phyloP scores from a whole-genome alignment of 129 eudicot species.

The Arctium minus region DNA sequence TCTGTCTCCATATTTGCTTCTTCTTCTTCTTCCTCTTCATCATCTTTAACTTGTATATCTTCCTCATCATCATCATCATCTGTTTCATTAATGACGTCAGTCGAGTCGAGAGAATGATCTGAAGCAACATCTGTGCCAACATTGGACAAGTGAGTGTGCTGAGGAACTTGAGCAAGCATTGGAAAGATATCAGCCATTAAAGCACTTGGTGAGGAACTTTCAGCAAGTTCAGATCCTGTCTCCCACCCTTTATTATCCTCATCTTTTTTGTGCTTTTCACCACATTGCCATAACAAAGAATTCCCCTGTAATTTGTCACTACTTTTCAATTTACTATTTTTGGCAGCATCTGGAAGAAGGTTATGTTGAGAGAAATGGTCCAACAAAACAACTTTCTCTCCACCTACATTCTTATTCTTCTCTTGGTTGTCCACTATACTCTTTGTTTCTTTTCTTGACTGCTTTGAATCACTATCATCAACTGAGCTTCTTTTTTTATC shows the following conservation, averaged over 20 bases:
- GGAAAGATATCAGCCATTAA: conserved; percentile 75
- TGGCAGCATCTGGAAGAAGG: background rate
- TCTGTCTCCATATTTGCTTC: conserved; percentile 29
- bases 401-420: conserved; percentile 3
- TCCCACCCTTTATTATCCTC: conserved; percentile 45
- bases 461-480: conserved; percentile 23
- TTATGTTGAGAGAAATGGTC: background rate
- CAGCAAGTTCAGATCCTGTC: conserved; percentile 64
- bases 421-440: conserved; percentile 21
- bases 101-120: conserved; percentile 29
- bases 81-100: conserved; percentile 30
- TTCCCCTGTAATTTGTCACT: conserved; percentile 34
- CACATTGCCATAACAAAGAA: conserved; percentile 44
- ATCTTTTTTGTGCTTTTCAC: conserved; percentile 24
- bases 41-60: conserved; percentile 35
- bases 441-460: conserved; percentile 18
- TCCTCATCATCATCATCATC: conserved; percentile 32
- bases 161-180: conserved; percentile 39
- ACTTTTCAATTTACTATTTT: background rate
- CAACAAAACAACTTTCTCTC: conserved; percentile 22
- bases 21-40: background rate
- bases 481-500: conserved; percentile 9
- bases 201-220: conserved; percentile 73
- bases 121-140: conserved; percentile 46
- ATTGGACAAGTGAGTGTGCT: conserved; percentile 38